Evolutionary conservation across 2,329 filamentous ascomycete species (phyloP).

Genomic region (Botrytis elliptica): DNA sequence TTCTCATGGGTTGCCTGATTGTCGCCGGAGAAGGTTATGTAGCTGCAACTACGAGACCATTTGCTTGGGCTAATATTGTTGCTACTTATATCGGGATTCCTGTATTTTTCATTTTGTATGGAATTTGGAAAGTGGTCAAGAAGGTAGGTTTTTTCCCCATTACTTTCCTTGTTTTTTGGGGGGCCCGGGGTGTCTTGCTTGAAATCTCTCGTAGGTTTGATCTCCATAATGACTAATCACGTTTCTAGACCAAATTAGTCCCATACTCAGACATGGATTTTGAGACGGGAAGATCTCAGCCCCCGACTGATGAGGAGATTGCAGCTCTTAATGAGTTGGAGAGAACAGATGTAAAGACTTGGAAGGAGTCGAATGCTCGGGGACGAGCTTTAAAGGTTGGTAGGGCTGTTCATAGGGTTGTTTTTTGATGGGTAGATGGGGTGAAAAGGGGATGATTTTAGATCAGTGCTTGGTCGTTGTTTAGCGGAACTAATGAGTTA

Average conservation of each 20-base stretch:
- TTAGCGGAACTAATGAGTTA: background rate
- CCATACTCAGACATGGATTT: constrained; percentile 12
- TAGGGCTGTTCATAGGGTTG: background rate
- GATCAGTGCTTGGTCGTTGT: background rate
- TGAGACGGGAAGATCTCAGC: background rate
- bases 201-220: too few relatives aligned
- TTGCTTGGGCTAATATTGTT: constrained; percentile 14
- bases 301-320: constrained; percentile 6
- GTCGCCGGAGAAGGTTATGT: constrained; percentile 2
- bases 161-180: background rate
- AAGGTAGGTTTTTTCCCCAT: background rate
- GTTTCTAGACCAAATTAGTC: constrained; percentile 6
- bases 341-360: background rate
- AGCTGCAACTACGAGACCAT: constrained; percentile 10
- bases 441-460: too few relatives aligned
- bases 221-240: background rate
- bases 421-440: background rate
- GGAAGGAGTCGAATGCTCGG: background rate
- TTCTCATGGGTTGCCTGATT: constrained; percentile 8
- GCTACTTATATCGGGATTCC: constrained; percentile 45
- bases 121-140: constrained; percentile 50
- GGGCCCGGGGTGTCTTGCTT: too few relatives aligned
- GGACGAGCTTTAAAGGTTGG: constrained; percentile 4
- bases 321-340: constrained; percentile 4
- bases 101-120: constrained; percentile 57